These are phyloP conservation scores for Coffea eugenioides DNA, from an alignment of 257 asterid genomes.

Conservation along the genomic window DNA sequence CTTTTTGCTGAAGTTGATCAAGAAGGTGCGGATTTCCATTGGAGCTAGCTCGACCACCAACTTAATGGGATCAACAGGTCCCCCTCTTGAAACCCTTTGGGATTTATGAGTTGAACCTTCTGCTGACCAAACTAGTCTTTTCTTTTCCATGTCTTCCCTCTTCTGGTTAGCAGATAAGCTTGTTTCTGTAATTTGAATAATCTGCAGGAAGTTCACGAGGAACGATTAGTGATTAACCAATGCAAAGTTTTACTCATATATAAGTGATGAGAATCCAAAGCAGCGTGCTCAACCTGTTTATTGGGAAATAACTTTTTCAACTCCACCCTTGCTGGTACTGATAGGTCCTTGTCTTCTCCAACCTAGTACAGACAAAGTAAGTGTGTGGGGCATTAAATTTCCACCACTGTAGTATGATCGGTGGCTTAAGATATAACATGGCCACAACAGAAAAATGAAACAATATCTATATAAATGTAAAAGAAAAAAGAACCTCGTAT, in stretches of 20 bases:
- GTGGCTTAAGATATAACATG: too few relatives aligned
- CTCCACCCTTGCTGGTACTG: slow-evolving; percentile 64
- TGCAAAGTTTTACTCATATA: too few relatives aligned
- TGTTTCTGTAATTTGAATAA: slow-evolving; percentile 48
- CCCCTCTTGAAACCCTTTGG: slow-evolving; percentile 42
- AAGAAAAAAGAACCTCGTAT: slow-evolving; percentile 72
- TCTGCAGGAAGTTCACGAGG: slow-evolving; percentile 33
- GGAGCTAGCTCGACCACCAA: slow-evolving; percentile 72
- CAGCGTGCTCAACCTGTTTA: slow-evolving; percentile 49
- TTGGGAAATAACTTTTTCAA: slow-evolving; percentile 64
- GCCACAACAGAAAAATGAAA: background rate
- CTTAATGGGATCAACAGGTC: slow-evolving; percentile 58
- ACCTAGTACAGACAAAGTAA: slow-evolving; percentile 35
- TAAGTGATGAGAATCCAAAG: background rate
- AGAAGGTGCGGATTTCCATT: slow-evolving; percentile 85
- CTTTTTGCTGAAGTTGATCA: slow-evolving; percentile 38
- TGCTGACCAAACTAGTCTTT: slow-evolving; percentile 64
- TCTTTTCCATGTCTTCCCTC: slow-evolving; percentile 73
- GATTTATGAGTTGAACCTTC: slow-evolving; percentile 34
- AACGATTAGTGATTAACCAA: background rate
- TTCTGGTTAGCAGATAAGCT: slow-evolving; percentile 78
- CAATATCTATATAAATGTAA: too few relatives aligned
- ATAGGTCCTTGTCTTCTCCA: slow-evolving; percentile 85
- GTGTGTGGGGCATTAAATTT: too few relatives aligned
- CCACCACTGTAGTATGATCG: too few relatives aligned